Conservation (phyloP, 1,284 basidiomycete genomes). For the Cutaneotrichosporon spelunceum region DNA sequence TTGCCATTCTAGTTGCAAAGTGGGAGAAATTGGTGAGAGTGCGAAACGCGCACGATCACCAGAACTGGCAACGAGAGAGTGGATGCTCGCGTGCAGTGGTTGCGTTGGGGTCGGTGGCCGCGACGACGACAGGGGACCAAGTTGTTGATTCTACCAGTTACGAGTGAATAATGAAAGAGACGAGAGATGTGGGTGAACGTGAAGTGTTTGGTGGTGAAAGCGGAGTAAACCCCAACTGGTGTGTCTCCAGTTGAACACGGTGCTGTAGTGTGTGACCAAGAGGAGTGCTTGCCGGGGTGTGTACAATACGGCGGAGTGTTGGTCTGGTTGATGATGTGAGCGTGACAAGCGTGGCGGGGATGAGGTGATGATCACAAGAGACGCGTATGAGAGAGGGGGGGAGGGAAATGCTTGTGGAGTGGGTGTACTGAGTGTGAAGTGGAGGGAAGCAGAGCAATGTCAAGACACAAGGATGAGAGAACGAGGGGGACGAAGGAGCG, state of each 20-base stretch:
- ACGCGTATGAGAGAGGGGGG: neutral
- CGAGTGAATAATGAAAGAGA: neutral
- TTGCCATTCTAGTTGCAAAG: slow-evolving; percentile 5
- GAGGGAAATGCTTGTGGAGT: neutral
- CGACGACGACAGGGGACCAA: neutral
- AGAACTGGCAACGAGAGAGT: neutral
- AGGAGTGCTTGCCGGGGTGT: neutral
- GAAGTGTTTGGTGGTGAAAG: neutral
- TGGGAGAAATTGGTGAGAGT: neutral
- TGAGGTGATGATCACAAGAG: neutral
- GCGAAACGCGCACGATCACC: neutral
- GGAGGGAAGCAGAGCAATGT: neutral
- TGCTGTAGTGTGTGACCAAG: neutral
- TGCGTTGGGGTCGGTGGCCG: neutral
- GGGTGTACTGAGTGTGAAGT: neutral
- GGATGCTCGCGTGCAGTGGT: neutral
- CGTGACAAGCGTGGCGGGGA: neutral
- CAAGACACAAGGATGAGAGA: neutral
- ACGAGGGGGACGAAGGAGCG: neutral
- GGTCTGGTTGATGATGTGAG: slow-evolving; percentile 1
- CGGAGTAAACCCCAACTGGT: neutral
- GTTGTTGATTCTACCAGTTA: neutral
- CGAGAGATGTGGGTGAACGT: neutral
- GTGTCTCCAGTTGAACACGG: neutral
- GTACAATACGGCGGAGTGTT: neutral